phyloP scores from a whole-genome alignment of 2,329 filamentous ascomycete species.

The Cladosporium sp. region DNA sequence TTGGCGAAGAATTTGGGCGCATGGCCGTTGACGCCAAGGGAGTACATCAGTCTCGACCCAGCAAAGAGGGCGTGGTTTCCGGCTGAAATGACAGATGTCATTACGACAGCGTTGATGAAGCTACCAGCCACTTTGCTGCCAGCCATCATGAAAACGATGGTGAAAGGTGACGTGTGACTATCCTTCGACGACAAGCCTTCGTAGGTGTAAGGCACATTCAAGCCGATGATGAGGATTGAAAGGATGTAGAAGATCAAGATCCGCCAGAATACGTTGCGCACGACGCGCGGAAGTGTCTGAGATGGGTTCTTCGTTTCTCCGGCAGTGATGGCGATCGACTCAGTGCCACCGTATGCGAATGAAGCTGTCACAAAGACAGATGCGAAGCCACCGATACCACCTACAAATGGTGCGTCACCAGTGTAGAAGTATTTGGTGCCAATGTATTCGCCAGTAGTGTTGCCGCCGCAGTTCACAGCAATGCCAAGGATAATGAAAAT shows the following conservation, averaged over 20 bases:
- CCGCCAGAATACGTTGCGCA: conserved; percentile 71
- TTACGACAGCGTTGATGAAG: conserved; percentile 59
- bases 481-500: conserved; percentile 62
- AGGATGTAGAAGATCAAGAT: conserved; percentile 77
- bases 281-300: conserved; percentile 57
- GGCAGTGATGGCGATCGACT: conserved; percentile 62
- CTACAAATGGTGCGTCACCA: conserved; percentile 60
- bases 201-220: conserved; percentile 69
- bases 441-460: conserved; percentile 69
- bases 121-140: conserved; percentile 53
- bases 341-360: conserved; percentile 55
- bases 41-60: conserved; percentile 54
- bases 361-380: conserved; percentile 60
- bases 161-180: conserved; percentile 47
- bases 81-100: conserved; percentile 56
- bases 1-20: conserved; percentile 54
- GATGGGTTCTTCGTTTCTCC: conserved; percentile 62
- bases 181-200: conserved; percentile 39
- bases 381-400: conserved; percentile 61
- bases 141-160: conserved; percentile 57
- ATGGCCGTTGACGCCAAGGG: conserved; percentile 51
- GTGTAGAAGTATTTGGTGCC: conserved; percentile 58
- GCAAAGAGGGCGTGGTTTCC: conserved; percentile 58
- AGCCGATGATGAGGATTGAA: conserved; percentile 68
- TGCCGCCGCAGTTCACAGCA: conserved; percentile 57